Evolutionary conservation across 2,329 filamentous ascomycete species (phyloP).

Genomic region (Myriosclerotinia scirpicola): DNA sequence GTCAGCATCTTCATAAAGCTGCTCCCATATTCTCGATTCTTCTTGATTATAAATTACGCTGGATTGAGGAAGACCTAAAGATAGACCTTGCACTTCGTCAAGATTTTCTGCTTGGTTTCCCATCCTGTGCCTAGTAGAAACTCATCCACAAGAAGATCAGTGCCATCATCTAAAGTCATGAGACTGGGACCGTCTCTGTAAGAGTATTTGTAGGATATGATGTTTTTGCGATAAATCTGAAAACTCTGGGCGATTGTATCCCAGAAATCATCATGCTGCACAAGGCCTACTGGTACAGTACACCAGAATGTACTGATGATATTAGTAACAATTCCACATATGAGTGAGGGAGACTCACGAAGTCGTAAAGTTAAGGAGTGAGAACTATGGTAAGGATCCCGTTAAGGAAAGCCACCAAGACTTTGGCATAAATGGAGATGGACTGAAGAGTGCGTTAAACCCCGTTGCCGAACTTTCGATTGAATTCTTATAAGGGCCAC

Average conservation of each 20-base stretch:
- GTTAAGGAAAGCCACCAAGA: conserved; percentile 9
- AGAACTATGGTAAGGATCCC: not conserved
- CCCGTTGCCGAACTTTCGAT: conserved; percentile 26
- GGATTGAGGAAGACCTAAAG: not conserved
- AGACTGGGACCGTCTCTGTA: not conserved
- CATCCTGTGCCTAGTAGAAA: conserved; percentile 9
- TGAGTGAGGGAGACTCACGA: conserved; percentile 1
- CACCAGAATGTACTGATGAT: conserved; percentile 32
- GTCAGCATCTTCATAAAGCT: conserved; percentile 28
- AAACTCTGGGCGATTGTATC: conserved; percentile 34
- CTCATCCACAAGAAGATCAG: conserved; percentile 4
- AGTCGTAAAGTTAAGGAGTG: conserved; percentile 5
- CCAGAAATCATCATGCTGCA: conserved; percentile 38
- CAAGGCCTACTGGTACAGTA: conserved; percentile 36
- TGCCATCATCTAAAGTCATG: not conserved
- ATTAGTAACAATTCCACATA: not conserved
- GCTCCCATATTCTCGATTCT: conserved; percentile 27
- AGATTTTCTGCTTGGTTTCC: not conserved
- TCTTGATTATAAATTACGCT: not conserved
- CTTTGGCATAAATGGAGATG: conserved; percentile 13
- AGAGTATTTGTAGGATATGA: conserved; percentile 20
- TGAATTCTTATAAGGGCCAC: conserved; percentile 18
- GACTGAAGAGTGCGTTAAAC: conserved; percentile 12
- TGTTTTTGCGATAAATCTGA: conserved; percentile 19
- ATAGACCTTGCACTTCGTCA: not conserved